Percentiles rank a stretch among this genome's conserved stretches.
Conservation (phyloP, 2,329 filamentous ascomycete genomes). For the Aspergillus chevalieri region DNA sequence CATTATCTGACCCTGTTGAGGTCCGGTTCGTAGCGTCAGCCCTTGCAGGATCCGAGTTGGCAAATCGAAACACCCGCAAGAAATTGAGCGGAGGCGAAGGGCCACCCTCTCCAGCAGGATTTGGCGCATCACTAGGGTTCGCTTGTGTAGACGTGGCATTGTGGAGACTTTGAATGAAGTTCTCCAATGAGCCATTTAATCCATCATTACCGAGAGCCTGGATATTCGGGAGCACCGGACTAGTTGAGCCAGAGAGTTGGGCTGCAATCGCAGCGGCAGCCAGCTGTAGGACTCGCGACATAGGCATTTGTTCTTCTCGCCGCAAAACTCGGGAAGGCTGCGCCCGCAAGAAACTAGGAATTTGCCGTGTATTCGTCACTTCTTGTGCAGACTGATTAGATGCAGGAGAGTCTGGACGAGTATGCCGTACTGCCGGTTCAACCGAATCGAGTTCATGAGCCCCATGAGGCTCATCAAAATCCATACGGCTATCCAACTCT, state of each 20-base stretch:
- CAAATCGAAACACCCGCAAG: constrained; percentile 63
- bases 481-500: constrained; percentile 36
- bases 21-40: constrained; percentile 16
- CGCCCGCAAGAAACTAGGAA: constrained; percentile 43
- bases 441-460: constrained; percentile 38
- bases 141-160: constrained; percentile 55
- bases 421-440: constrained; percentile 31
- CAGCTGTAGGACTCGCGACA: constrained; percentile 57
- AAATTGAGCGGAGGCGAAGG: constrained; percentile 57
- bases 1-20: constrained; percentile 19
- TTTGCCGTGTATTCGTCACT: constrained; percentile 29
- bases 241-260: constrained; percentile 57
- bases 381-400: constrained; percentile 23
- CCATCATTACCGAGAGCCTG: constrained; percentile 50
- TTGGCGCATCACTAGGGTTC: constrained; percentile 35
- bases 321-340: constrained; percentile 49
- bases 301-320: constrained; percentile 56
- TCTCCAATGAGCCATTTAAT: constrained; percentile 57
- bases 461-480: constrained; percentile 28
- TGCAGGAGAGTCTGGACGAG: constrained; percentile 21
- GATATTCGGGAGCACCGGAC: constrained; percentile 50
- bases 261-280: constrained; percentile 60
- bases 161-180: constrained; percentile 57
- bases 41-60: constrained; percentile 42
- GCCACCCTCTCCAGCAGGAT: constrained; percentile 31